Conservation (phyloP, 306 rosid species). For the Albizia julibrissin region DNA sequence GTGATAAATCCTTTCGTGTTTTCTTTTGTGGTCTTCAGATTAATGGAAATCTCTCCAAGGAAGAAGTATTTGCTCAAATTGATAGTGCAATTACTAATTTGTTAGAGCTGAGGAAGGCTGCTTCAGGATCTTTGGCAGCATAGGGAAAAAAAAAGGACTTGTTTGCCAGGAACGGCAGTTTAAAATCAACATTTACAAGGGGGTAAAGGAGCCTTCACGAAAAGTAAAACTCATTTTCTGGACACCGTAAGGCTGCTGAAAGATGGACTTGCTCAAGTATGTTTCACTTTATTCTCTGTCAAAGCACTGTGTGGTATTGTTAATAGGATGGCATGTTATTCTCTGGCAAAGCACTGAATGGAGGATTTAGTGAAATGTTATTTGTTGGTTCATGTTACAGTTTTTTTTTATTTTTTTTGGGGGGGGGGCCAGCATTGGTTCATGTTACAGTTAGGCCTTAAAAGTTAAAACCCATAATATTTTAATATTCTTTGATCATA, state of each 20-base stretch:
- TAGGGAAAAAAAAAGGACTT: conserved; percentile 30
- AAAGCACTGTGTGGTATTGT: conserved; percentile 9
- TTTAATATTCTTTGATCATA: neutral
- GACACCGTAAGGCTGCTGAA: neutral
- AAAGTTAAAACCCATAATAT: neutral
- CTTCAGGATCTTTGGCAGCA: conserved; percentile 57
- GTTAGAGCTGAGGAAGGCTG: conserved; percentile 52
- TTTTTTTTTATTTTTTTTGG: too few species aligned
- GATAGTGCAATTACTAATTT: conserved; percentile 56
- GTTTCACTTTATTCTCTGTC: conserved; percentile 9
- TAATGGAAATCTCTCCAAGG: conserved; percentile 60
- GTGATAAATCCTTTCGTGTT: conserved; percentile 9
- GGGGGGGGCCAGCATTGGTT: too few species aligned
- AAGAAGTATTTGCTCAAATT: conserved; percentile 71
- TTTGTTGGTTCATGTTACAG: conserved; percentile 26
- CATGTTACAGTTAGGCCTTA: conserved; percentile 11
- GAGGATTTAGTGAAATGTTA: conserved; percentile 20
- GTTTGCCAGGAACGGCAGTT: conserved; percentile 25
- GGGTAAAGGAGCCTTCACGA: conserved; percentile 8
- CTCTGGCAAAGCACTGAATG: conserved; percentile 24
- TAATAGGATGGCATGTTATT: neutral
- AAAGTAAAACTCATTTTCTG: conserved; percentile 9
- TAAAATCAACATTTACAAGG: conserved; percentile 2
- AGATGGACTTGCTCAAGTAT: conserved; percentile 18
- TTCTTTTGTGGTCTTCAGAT: conserved; percentile 44